Percentiles rank a stretch among this genome's conserved stretches.
Conservation (phyloP, 306 rosid genomes). For the Urtica urens region DNA sequence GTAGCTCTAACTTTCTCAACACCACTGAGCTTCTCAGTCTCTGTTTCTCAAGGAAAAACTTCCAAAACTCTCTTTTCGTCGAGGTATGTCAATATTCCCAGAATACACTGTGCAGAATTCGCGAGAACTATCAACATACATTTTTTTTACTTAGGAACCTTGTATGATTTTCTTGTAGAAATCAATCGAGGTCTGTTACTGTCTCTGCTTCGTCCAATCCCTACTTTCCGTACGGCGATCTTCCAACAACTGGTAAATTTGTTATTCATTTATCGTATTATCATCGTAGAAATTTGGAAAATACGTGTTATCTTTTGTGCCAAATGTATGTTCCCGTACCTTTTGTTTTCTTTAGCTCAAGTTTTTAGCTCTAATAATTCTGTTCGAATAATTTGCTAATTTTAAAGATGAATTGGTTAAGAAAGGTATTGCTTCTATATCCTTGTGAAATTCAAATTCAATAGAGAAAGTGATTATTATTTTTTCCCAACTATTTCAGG, state of each 20-base stretch:
- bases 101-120: neutral
- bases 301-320: neutral
- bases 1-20: conserved; percentile 44
- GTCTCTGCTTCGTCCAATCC: conserved; percentile 45
- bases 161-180: conserved; percentile 23
- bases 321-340: neutral
- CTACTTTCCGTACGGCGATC: conserved; percentile 32
- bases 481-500: conserved; percentile 30
- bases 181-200: conserved; percentile 22
- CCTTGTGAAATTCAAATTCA: neutral
- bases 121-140: no score
- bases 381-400: neutral
- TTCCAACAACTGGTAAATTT: conserved; percentile 37
- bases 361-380: neutral
- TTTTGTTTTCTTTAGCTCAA: neutral
- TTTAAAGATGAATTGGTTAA: neutral
- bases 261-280: neutral
- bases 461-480: neutral
- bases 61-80: conserved; percentile 14
- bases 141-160: neutral
- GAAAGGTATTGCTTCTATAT: neutral
- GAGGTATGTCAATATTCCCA: conserved; percentile 29
- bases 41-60: conserved; percentile 35
- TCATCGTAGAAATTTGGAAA: neutral
- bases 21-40: conserved; percentile 44